Base-by-base conservation (phyloP, 805 yeast species). In the Ogataea methanolica region DNA sequence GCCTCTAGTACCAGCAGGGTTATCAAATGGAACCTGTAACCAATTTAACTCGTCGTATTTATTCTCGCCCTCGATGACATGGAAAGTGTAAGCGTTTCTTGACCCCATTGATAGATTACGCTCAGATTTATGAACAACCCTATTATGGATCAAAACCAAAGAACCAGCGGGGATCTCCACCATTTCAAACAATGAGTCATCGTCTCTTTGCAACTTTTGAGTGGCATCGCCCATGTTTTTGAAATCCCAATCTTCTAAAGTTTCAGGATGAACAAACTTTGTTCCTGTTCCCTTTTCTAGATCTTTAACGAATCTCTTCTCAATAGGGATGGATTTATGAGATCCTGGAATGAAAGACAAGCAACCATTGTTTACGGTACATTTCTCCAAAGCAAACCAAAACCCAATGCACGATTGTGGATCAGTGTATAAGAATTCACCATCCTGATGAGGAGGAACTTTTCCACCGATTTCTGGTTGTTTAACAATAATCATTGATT, bases 341-440 rank as follows among this genome's bases (percentile, higher is more conserved):
- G 88, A 77, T 0, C 91, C 92, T 0, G 91, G 89, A 15, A 77
- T 71, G 56, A 74, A 85, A 48, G 80, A 75, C 17, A 86, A 67
- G 49, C 92, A 85, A 0, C 95, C 94, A 62, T 86, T 86, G 5
- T 65, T 67, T 2, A 61, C 48, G 1, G 83, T 80, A 61, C 94
- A 86, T 56, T 84, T 86, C 56, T 87, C 89, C 52, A 86, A 65
- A 0, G 94, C 91, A 59, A 81, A 79, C 95, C 95, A 86, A 60
- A 83, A 87, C 2, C 95, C 95, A 36, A 85, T 62, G 1, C 90
- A 88, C 2, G 79, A 68, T 44, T 76, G 82, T 3, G 95, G 95
- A 16, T 79, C 69, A 0, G 94, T 86, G 63, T 72, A 86, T 23
- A 87, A 69, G 55, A 87, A 87, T 2, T 80, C 80, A 2, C 81